A percentile compares a stretch with the other conserved stretches of the same genome.
Conservation (phyloP, 164 flowering plant genomes). For the Vitis rupestris region DNA sequence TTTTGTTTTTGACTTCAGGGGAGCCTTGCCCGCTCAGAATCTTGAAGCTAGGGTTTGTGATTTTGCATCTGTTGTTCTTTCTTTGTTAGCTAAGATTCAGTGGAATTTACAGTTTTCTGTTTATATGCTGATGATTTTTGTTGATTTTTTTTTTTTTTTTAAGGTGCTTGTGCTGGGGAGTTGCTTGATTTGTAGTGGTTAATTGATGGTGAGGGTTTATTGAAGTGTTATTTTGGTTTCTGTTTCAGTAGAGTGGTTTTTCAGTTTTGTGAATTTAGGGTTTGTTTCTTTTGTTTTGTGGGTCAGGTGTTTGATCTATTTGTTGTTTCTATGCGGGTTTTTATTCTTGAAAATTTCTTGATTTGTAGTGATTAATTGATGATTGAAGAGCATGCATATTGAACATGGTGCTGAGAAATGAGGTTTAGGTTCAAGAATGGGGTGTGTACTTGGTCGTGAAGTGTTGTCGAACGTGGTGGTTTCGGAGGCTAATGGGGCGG, state of each 20-base stretch:
- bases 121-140: not conserved
- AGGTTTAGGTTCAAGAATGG: constrained; percentile 36
- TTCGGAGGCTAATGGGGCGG: constrained; percentile 21
- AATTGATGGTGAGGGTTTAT: no score
- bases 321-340: not conserved
- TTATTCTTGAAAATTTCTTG: not conserved
- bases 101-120: not conserved
- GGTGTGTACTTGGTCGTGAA: constrained; percentile 42
- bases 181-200: no score
- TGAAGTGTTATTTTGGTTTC: no score
- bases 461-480: constrained; percentile 20
- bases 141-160: no score
- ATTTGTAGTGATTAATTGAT: constrained; percentile 9
- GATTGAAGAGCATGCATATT: not conserved
- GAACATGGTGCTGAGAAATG: constrained; percentile 32
- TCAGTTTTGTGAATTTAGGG: no score
- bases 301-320: not conserved
- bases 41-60: constrained; percentile 5
- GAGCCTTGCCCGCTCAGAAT: not conserved
- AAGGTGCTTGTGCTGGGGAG: no score
- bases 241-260: no score
- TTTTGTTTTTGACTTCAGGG: constrained; percentile 1
- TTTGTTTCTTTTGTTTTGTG: no score
- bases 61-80: not conserved
- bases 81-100: not conserved